These are phyloP conservation scores for Pseudoscleropodium purum DNA, from an alignment of 225 moss, liverwort and hornwort genomes.

Conservation along the genomic window DNA sequence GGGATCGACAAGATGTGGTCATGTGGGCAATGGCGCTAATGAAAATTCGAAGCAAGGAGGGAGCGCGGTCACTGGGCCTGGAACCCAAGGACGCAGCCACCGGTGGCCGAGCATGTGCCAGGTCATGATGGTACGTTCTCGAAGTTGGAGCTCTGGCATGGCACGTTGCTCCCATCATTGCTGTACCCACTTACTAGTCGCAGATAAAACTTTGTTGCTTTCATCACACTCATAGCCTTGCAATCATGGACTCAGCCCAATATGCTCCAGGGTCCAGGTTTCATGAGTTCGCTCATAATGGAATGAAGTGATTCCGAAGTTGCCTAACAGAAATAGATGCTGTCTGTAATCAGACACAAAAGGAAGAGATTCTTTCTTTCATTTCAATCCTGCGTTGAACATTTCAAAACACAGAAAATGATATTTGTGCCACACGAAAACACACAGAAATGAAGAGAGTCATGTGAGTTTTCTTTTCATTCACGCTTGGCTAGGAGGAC, in stretches of 20 bases:
- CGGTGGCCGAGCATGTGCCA: background rate
- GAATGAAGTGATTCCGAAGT: background rate
- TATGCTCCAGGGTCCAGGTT: background rate
- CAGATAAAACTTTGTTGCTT: background rate
- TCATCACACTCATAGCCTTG: background rate
- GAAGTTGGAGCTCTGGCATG: conserved; percentile 12
- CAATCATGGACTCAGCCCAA: conserved; percentile 2
- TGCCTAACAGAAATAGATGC: background rate
- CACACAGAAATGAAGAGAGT: too few relatives aligned
- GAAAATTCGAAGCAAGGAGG: background rate
- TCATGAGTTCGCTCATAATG: background rate
- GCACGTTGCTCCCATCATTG: conserved; percentile 19
- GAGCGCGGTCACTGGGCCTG: background rate
- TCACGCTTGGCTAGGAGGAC: conserved; percentile 47
- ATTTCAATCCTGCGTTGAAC: background rate
- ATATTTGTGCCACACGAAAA: background rate
- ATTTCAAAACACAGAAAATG: background rate
- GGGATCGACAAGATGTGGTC: background rate
- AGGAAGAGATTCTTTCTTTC: background rate
- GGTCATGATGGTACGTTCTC: conserved; percentile 21
- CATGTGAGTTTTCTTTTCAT: background rate
- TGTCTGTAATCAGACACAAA: background rate
- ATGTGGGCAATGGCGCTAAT: background rate
- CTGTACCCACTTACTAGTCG: background rate
- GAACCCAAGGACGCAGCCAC: background rate